phyloP scores from a whole-genome alignment of 2,329 filamentous ascomycete genomes.

The Stemphylium beticola region DNA sequence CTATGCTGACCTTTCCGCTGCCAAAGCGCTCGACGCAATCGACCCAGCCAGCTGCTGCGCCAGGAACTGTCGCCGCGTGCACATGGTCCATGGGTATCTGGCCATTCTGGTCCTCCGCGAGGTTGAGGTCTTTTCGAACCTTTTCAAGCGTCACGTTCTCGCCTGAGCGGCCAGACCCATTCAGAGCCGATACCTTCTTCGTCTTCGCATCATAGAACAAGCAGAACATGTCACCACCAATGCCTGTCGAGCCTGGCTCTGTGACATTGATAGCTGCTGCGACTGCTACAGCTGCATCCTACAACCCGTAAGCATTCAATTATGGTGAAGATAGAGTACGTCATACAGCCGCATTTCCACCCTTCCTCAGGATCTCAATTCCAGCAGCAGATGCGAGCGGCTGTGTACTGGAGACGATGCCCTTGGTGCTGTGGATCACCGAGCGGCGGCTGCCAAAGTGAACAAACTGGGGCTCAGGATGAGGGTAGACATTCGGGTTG shows the following conservation, averaged over 20 bases:
- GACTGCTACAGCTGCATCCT: constrained; percentile 97
- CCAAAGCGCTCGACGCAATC: constrained; percentile 89
- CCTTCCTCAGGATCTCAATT: constrained; percentile 79
- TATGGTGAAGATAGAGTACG: constrained; percentile 43
- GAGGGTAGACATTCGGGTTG: constrained; percentile 55
- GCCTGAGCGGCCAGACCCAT: constrained; percentile 88
- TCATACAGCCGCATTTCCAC: constrained; percentile 87
- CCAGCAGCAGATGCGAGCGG: constrained; percentile 89
- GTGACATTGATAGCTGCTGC: constrained; percentile 93
- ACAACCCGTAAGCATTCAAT: constrained; percentile 4
- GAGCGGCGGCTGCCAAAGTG: constrained; percentile 82
- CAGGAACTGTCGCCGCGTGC: constrained; percentile 85
- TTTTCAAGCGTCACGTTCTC: constrained; percentile 71
- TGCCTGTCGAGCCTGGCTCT: constrained; percentile 90
- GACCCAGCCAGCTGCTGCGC: constrained; percentile 90
- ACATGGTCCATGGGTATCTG: constrained; percentile 77
- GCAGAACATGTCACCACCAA: constrained; percentile 97
- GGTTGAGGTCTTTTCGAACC: constrained; percentile 71
- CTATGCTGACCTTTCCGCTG: constrained; percentile 79
- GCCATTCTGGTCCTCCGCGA: constrained; percentile 62
- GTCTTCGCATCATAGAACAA: constrained; percentile 87
- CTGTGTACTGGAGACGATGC: constrained; percentile 89
- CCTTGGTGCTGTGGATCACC: constrained; percentile 90
- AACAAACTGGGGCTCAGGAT: constrained; percentile 60
- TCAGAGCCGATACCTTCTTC: constrained; percentile 82